Conservation (phyloP, 2,329 filamentous ascomycete genomes). For the Lithohypha guttulata region DNA sequence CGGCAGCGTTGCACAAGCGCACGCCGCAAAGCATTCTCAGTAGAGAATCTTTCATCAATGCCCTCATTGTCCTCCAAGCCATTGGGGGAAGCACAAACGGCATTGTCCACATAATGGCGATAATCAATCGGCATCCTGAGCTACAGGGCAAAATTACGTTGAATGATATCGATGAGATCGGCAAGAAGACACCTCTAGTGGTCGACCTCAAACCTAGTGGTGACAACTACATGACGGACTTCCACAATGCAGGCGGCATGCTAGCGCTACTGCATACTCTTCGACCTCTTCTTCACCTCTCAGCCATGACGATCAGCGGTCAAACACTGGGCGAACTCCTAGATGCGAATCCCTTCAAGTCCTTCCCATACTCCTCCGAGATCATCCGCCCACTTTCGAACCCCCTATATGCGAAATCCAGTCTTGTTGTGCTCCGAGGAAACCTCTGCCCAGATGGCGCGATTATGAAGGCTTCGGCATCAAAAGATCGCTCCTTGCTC, state of each 20-base stretch:
- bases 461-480: constrained; percentile 42
- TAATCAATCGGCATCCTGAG: constrained; percentile 43
- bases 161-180: constrained; percentile 39
- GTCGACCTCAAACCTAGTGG: constrained; percentile 45
- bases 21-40: constrained; percentile 45
- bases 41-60: constrained; percentile 45
- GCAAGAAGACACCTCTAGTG: constrained; percentile 36
- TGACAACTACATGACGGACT: constrained; percentile 46
- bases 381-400: constrained; percentile 36
- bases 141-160: constrained; percentile 36
- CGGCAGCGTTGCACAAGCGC: constrained; percentile 29
- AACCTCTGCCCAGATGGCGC: constrained; percentile 41
- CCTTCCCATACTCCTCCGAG: constrained; percentile 31
- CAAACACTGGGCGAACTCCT: constrained; percentile 39
- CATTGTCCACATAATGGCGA: constrained; percentile 45
- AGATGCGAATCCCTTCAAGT: constrained; percentile 33
- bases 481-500: constrained; percentile 37
- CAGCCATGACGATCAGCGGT: constrained; percentile 37
- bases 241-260: constrained; percentile 45
- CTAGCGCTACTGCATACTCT: constrained; percentile 37
- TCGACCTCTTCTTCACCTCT: constrained; percentile 36
- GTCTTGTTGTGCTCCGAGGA: constrained; percentile 36
- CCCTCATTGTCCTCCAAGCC: constrained; percentile 44
- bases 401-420: constrained; percentile 36
- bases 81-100: constrained; percentile 49